These are phyloP conservation scores for Phytophthora cryptogea DNA, from an alignment of 352 stramenopile genomes.

Conservation along the genomic window DNA sequence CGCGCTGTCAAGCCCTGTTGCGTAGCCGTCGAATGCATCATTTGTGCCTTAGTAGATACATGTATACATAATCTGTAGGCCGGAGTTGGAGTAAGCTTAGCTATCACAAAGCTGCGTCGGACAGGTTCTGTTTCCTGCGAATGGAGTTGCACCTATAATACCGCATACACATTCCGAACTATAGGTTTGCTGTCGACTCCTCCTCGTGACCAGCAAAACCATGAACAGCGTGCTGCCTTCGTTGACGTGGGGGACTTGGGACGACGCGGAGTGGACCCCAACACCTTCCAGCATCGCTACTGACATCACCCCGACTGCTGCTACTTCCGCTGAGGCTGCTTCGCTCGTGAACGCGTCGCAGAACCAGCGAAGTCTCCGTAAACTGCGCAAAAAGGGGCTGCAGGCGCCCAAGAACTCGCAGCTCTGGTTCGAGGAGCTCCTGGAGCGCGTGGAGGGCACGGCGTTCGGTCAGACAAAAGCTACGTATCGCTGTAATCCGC, in stretches of 20 bases:
- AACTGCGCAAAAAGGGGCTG: conserved; percentile 55
- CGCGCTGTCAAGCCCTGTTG: not conserved
- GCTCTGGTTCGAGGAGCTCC: conserved; percentile 78
- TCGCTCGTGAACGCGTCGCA: not conserved
- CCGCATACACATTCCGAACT: not conserved
- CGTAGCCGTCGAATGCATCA: not conserved
- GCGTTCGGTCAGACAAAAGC: conserved; percentile 36
- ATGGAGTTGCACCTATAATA: not conserved
- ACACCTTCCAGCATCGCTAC: not conserved
- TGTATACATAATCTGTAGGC: not conserved
- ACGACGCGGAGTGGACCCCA: conserved; percentile 38
- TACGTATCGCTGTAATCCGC: conserved; percentile 66
- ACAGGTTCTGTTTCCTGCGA: not conserved
- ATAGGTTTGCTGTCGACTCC: not conserved
- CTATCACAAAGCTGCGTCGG: no score
- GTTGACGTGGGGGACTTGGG: conserved; percentile 81
- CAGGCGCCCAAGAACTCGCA: conserved; percentile 50
- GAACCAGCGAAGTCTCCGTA: conserved; percentile 47
- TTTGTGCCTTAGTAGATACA: not conserved
- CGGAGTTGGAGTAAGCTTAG: no score
- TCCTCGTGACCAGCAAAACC: conserved; percentile 5
- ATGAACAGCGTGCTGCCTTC: conserved; percentile 80
- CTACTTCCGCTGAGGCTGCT: not conserved
- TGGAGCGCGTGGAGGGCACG: conserved; percentile 54
- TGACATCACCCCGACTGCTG: not conserved